Conservation (phyloP, 768 basidiomycete genomes). For the Leccinum fibrillosum region DNA sequence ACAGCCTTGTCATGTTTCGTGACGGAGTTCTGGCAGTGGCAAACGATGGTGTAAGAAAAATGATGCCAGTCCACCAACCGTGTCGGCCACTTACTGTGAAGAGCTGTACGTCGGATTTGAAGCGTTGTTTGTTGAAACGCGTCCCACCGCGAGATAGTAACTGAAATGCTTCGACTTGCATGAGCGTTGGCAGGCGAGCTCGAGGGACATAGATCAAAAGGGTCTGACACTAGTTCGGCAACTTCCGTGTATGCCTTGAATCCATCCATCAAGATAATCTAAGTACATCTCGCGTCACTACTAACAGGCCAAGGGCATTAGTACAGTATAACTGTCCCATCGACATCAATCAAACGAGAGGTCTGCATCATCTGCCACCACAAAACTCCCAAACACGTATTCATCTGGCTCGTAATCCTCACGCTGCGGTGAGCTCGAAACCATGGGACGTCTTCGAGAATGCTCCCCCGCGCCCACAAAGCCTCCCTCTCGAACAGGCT, state of each 20-base stretch:
- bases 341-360: conserved; percentile 42
- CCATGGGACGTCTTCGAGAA: conserved; percentile 26
- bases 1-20: conserved; percentile 21
- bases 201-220: background rate
- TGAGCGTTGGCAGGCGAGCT: conserved; percentile 22
- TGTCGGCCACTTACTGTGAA: conserved; percentile 54
- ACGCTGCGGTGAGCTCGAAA: conserved; percentile 62
- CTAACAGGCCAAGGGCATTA: background rate
- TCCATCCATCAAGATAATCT: background rate
- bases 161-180: conserved; percentile 86
- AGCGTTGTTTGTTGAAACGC: conserved; percentile 74
- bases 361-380: conserved; percentile 76
- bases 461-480: conserved; percentile 36
- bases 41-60: conserved; percentile 2
- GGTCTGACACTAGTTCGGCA: conserved; percentile 6
- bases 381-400: conserved; percentile 74
- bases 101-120: conserved; percentile 63
- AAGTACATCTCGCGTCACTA: background rate
- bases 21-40: conserved; percentile 23
- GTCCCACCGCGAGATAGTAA: conserved; percentile 84
- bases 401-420: conserved; percentile 54
- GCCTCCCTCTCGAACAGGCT: conserved; percentile 44
- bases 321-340: background rate
- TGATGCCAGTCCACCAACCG: background rate
- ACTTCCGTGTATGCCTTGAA: conserved; percentile 7